phyloP scores from a whole-genome alignment of 2,329 filamentous ascomycete genomes.

The Periconia sp. region DNA sequence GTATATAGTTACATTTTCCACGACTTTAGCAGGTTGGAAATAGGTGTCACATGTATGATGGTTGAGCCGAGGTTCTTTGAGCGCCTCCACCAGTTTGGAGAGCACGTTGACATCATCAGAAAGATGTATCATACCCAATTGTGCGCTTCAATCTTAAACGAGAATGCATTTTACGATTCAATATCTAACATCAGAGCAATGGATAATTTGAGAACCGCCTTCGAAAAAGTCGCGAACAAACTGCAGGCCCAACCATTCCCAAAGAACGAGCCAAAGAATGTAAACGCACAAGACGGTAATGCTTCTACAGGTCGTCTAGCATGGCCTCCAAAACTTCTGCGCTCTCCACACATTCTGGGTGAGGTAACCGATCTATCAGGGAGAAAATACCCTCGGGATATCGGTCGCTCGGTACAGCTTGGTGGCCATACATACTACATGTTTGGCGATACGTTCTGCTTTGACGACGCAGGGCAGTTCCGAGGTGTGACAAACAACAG shows the following conservation, averaged over 20 bases:
- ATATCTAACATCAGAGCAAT: neutral
- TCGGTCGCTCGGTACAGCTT: constrained; percentile 10
- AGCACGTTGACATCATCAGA: neutral
- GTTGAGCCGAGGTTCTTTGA: neutral
- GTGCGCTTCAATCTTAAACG: neutral
- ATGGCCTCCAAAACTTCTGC: constrained; percentile 9
- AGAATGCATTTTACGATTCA: neutral
- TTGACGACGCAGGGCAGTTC: constrained; percentile 7
- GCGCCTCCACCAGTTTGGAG: neutral
- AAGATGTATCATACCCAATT: neutral
- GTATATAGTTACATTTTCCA: no score
- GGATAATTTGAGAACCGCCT: constrained; percentile 2
- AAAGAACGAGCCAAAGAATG: neutral
- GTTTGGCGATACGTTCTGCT: constrained; percentile 18
- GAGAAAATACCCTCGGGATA: constrained; percentile 8
- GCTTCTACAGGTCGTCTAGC: constrained; percentile 1
- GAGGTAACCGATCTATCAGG: constrained; percentile 10
- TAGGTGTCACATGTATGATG: neutral
- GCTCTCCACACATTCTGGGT: constrained; percentile 4
- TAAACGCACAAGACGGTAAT: neutral
- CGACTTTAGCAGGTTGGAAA: no score
- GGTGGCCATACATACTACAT: constrained; percentile 12
- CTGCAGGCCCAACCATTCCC: neutral
- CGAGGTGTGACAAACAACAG: constrained; percentile 14
- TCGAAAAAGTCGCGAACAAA: constrained; percentile 1